Evolutionary conservation across 768 basidiomycete genomes (phyloP).

Genomic region (Sarcodon aspratus): DNA sequence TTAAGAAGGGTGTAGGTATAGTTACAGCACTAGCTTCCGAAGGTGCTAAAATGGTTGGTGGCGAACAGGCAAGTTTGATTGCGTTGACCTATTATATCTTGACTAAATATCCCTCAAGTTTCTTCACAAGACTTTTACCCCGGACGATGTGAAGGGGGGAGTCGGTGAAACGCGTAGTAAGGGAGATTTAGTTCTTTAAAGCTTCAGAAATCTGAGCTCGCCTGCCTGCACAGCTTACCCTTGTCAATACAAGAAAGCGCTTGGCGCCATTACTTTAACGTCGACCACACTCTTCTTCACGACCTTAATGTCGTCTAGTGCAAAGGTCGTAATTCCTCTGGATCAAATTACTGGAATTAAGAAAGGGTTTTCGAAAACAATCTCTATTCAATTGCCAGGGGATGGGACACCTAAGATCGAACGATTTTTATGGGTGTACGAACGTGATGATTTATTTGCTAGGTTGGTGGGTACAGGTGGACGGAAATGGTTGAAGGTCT

Average conservation of each 20-base stretch:
- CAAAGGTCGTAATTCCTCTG: constrained; percentile 36
- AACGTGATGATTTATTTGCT: constrained; percentile 57
- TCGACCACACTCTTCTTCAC: constrained; percentile 39
- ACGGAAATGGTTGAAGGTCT: constrained; percentile 34
- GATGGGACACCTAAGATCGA: constrained; percentile 33
- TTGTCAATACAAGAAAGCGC: constrained; percentile 40
- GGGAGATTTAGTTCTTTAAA: not conserved
- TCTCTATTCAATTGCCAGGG: constrained; percentile 34
- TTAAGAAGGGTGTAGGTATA: not conserved
- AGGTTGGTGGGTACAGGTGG: constrained; percentile 43
- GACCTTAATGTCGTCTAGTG: constrained; percentile 31
- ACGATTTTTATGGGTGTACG: constrained; percentile 47
- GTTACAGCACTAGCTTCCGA: not conserved
- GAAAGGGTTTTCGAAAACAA: constrained; percentile 43
- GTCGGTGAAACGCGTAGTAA: not conserved
- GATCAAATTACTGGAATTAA: constrained; percentile 40
- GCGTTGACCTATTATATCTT: not conserved
- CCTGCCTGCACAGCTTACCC: constrained; percentile 35
- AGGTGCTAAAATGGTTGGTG: not conserved
- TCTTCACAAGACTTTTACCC: not conserved
- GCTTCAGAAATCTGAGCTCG: not conserved
- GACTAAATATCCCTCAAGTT: not conserved
- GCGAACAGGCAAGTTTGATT: not conserved
- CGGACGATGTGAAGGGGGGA: not conserved
- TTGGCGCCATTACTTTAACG: constrained; percentile 52